A percentile compares a stretch with the other conserved stretches of the same genome.
These are phyloP conservation scores for Circinella umbellata DNA, from an alignment of 371 early-diverging fungal species.

Conservation along the genomic window DNA sequence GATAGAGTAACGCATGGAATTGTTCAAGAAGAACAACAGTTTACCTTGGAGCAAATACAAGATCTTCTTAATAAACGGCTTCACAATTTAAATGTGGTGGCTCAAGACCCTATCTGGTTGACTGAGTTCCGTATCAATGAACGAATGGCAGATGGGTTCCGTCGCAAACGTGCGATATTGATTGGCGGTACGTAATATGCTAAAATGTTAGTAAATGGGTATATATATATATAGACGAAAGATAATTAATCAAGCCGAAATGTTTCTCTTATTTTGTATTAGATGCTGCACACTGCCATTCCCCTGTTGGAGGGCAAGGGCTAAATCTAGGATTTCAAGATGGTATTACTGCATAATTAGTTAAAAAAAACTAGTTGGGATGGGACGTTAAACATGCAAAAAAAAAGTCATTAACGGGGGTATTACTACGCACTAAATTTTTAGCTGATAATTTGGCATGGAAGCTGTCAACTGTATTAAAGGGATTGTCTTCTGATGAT, in stretches of 20 bases:
- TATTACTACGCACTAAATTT: background rate
- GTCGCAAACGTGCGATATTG: conserved; percentile 39
- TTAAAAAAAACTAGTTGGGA: no score
- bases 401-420: no score
- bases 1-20: conserved; percentile 12
- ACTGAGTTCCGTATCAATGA: conserved; percentile 46
- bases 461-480: conserved; percentile 48
- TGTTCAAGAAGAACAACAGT: background rate
- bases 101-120: conserved; percentile 20
- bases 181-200: conserved; percentile 36
- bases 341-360: conserved; percentile 26
- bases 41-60: conserved; percentile 14
- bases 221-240: no score
- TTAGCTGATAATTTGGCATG: conserved; percentile 50
- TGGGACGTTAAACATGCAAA: no score
- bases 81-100: conserved; percentile 10
- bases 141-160: conserved; percentile 46
- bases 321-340: conserved; percentile 51
- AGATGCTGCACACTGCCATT: conserved; percentile 56
- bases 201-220: background rate
- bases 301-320: conserved; percentile 47
- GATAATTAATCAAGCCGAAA: no score
- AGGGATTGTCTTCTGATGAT: conserved; percentile 24
- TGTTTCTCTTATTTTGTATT: background rate
- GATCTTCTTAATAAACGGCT: conserved; percentile 9